Evolutionary conservation across 768 basidiomycete genomes (phyloP), one percentile per base, ranked within the genome.

Genomic region (Auriscalpium microsporum): DNA sequence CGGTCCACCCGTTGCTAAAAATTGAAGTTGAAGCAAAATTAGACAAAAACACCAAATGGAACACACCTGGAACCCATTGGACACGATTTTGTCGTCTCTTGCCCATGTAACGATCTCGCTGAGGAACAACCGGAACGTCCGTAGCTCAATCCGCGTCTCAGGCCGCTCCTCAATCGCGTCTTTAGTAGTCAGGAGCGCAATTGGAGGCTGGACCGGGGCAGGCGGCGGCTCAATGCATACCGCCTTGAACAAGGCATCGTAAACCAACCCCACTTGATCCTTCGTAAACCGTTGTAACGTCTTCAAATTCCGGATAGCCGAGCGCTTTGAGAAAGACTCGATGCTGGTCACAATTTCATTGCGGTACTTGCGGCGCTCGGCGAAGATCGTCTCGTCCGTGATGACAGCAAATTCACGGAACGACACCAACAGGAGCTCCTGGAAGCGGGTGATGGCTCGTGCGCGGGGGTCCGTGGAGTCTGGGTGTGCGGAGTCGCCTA

Each of bases 371-470:
- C 81, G 81, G 21, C 96, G 84, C 69, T 99, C 96, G 11, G 80
- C 76, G 14, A 81, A 79, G 63, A 99, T 97, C 16, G 88, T 87
- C 10, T 98, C 96, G 63, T 97, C 95, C 0, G 93, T 93, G 68
- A 99, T 96, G 58, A 93, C 80, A 4, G 91, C 87, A 68, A 99
- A 98, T 67, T 99, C 96, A 55, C 96, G 83, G 81, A 99, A 99
- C 3, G 96, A 95, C 54, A 99, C 86, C 8, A 98, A 84, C 44
- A 97, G 83, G 1, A 93, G 82, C 71, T 99, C 94, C 69, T 98
- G 96, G 79, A 99, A 99, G 54, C 90, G 86, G 9, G 94, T 97
- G 64, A 97, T 95, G 19, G 93, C 91, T 11, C 94, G 87, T 4
- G 89, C 81, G 13, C 94, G 85, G 8, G 94, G 87, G 62, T 98